Base-by-base conservation (phyloP, 768 basidiomycete genomes). In the Kwoniella newhampshirensis region DNA sequence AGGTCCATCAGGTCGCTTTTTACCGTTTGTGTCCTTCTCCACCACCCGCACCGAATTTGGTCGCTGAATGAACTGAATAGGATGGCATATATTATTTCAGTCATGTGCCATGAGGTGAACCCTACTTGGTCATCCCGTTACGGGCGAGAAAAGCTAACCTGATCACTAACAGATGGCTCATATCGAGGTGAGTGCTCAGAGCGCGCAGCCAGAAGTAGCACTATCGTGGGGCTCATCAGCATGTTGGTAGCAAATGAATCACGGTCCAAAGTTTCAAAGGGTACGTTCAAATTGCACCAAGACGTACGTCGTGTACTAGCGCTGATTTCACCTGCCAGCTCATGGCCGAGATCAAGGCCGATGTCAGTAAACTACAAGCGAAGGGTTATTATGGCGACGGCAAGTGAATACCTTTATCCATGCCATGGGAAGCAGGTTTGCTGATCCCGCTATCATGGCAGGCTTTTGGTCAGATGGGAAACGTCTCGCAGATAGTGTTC, bases 91-190 rank as follows among this genome's bases (percentile, higher is more conserved):
- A 66, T 76, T 36, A 62, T 66, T 13, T 69, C 68, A 0, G 73
- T 74, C 27, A 68, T 76, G 71, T 75, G 71, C 50, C 75, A 76
- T 50, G 75, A 76, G 64, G 70, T 73, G 46, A 59, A 64, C 35
- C n/a, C n/a, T n/a, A n/a, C n/a, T 21, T 8, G 26, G 27, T 30
- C 5, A 42, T 18, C 1, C 20, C 27, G 12, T 12, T 11, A n/a
- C 15, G 7, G 18, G 28, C 27, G 7, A 15, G 35, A 18, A 47
- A 18, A 44, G 58, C 46, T 47, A 13, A 57, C 48, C n/a, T 37
- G 37, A n/a, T 13, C 15, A 9, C 35, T 4, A 18, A 13, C 27
- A 66, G 66, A 68, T 70, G 66, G 68, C 68, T 21, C 68, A 70
- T 56, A 69, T 69, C 12, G 61, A 67, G 62, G 63, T 63, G 17